Evolutionary conservation across 345 rosid species (phyloP).

Genomic region (Eutrema heterophyllum): DNA sequence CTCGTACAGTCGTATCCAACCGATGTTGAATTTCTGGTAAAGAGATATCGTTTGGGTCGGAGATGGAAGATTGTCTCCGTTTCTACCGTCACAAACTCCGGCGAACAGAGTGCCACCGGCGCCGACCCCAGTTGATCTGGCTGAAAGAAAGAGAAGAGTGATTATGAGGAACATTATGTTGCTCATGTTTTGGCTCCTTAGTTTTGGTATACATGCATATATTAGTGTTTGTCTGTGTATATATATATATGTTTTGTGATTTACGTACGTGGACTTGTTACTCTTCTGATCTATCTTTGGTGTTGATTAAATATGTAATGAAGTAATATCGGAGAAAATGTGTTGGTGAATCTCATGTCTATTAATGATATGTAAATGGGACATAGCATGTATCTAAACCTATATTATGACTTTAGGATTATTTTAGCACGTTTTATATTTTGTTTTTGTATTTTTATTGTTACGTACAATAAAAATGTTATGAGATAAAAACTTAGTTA

Average conservation of each 20-base stretch:
- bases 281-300: background rate
- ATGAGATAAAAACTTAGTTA: background rate
- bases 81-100: conserved; percentile 32
- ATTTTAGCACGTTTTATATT: too few species aligned
- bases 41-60: conserved; percentile 22
- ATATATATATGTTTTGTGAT: background rate
- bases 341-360: background rate
- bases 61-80: conserved; percentile 36
- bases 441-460: too few species aligned
- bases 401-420: too few species aligned
- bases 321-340: background rate
- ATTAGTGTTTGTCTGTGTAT: background rate
- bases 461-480: too few species aligned
- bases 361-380: background rate
- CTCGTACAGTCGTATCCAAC: conserved; percentile 23
- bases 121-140: background rate
- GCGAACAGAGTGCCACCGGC: background rate
- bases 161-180: background rate
- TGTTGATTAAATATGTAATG: background rate
- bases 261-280: background rate
- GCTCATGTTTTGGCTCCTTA: background rate
- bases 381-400: background rate
- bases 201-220: background rate
- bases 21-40: conserved; percentile 9
- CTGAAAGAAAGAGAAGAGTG: background rate